phyloP scores from a whole-genome alignment of 208 protist genomes.

The Leishmania lainsoni region DNA sequence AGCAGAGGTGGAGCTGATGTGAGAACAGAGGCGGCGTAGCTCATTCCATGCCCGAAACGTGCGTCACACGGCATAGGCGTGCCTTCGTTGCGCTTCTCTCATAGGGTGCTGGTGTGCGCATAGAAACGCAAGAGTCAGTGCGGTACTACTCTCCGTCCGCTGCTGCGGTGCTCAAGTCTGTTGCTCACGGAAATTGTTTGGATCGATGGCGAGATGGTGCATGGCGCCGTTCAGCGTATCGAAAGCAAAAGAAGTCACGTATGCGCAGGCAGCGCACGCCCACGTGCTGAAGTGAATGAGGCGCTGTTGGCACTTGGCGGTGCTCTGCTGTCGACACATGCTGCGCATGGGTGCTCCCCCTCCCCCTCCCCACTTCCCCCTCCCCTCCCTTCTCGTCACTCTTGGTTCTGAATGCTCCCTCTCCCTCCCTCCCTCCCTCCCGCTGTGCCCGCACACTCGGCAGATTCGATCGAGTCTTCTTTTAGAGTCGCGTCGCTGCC shows the following conservation, averaged over 20 bases:
- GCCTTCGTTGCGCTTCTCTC: neutral
- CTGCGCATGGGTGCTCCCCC: neutral
- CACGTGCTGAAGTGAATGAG: neutral
- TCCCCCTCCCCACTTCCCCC: neutral
- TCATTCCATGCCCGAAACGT: neutral
- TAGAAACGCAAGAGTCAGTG: neutral
- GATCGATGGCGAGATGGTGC: too few species aligned
- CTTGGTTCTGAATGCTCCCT: neutral
- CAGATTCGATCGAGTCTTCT: neutral
- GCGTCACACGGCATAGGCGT: neutral
- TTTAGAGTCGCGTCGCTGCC: neutral
- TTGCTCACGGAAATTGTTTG: neutral
- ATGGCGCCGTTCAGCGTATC: neutral
- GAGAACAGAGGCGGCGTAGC: neutral
- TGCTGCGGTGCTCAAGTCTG: neutral
- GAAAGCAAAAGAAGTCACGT: neutral
- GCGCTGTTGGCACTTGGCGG: neutral
- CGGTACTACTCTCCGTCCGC: neutral
- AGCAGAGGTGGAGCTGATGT: slow-evolving; percentile 77
- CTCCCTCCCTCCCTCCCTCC: neutral
- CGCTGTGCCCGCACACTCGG: neutral
- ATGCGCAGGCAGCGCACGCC: neutral
- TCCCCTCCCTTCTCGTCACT: neutral
- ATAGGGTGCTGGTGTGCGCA: neutral
- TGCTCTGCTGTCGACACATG: neutral